Base-by-base conservation (phyloP, 371 early-diverging fungal genomes). In the Dichotomocladium elegans region DNA sequence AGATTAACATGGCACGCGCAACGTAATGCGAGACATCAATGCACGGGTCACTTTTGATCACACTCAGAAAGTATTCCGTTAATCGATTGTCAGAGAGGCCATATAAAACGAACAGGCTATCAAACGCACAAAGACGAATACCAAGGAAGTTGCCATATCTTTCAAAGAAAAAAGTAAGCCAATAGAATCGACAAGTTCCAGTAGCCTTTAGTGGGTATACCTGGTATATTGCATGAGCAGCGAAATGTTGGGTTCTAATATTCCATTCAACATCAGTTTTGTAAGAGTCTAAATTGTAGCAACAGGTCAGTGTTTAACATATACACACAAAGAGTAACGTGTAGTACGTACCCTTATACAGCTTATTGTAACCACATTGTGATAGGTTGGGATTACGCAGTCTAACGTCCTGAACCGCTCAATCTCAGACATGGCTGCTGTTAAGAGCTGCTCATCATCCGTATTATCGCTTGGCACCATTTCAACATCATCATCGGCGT, bases 371-470 rank as follows among this genome's bases (percentile, higher is more conserved):
- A 96, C 77, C 1, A 85, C 70, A 55, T 95, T 94, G 56, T 91
- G 92, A 61, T 88, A 91, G 0, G 93, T 89, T 4, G 94, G 92
- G 27, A 90, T 83, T 15, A 93, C 70, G 61, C 83, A 77, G 60
- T 96, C 96, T 25, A 89, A 66, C 1, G 81, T 82, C 4, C 89
- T 75, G 60, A 91, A 87, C 4, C 95, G 82, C 47, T 92, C 86
- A 25, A 95, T 86, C 59, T 90, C 91, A 2, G 73, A 69, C 25
- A 89, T 71, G 6, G 88, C 74, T 5, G 71, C 77, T 1, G 74
- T 72, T 47, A 79, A 53, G 9, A 83, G 70, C 35, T 80, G 72
- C 11, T 68, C 51, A 3, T 66, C 70, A 60, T 85, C 83, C 41
- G 77, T 61, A 31, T 75, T 77, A 15, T 74, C 77, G 12, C 56